These are phyloP conservation scores for Gossypium anomalum DNA, from an alignment of 345 rosid species.

Conservation along the genomic window DNA sequence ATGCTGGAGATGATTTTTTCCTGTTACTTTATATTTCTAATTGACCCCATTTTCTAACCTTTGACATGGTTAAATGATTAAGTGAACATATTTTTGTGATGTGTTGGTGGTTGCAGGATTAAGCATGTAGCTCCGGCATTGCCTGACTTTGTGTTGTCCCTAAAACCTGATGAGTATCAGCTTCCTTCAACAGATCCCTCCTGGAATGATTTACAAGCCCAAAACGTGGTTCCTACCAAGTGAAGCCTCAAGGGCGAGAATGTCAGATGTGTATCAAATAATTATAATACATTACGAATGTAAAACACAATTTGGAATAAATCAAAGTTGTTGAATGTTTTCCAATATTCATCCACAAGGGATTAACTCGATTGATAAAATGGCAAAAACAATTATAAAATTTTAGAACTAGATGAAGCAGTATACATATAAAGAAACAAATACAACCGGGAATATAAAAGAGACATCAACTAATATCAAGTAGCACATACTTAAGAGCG, in stretches of 20 bases:
- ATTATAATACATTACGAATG: not conserved
- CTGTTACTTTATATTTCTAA: not conserved
- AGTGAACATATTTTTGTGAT: not conserved
- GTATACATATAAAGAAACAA: not conserved
- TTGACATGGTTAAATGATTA: not conserved
- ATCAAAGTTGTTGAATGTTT: not conserved
- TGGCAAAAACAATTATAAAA: not conserved
- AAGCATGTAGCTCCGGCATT: conserved; percentile 28
- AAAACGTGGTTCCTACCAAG: not conserved
- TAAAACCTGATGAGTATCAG: conserved; percentile 41
- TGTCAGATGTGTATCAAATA: not conserved
- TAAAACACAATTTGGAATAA: not conserved
- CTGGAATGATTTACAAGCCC: conserved; percentile 20
- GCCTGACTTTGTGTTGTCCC: conserved; percentile 36
- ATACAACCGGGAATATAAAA: not conserved
- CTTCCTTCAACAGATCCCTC: conserved; percentile 30
- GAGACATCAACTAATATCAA: not conserved
- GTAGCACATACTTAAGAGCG: not conserved
- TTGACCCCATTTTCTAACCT: not conserved
- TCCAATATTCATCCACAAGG: not conserved
- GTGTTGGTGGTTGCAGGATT: conserved; percentile 24
- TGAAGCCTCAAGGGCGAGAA: not conserved
- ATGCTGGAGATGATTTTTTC: not conserved
- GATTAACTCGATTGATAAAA: not conserved
- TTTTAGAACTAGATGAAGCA: not conserved